These are phyloP conservation scores for Dissophora ornata DNA, from an alignment of 192 early-diverging fungal genomes.

Conservation along the genomic window DNA sequence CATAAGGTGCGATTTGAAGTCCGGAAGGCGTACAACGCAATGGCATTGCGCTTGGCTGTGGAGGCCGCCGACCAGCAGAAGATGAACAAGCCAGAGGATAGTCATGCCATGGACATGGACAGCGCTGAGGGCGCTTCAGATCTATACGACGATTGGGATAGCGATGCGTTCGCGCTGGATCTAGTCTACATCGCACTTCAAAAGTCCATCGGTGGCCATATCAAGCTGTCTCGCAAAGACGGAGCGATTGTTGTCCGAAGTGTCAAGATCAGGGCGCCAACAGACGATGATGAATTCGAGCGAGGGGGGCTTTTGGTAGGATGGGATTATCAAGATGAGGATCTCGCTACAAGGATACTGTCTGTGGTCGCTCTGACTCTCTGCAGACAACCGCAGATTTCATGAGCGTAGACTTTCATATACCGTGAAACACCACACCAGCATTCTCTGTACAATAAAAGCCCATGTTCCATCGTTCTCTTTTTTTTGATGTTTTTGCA, in stretches of 20 bases:
- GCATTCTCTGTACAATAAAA: constrained; percentile 1
- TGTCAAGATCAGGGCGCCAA: constrained; percentile 43
- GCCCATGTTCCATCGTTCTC: not conserved
- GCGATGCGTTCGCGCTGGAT: constrained; percentile 44
- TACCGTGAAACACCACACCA: no score
- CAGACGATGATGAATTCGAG: constrained; percentile 32
- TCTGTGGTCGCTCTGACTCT: constrained; percentile 57
- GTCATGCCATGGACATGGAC: constrained; percentile 9
- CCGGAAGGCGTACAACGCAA: constrained; percentile 50
- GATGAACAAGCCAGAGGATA: not conserved
- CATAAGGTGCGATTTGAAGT: constrained; percentile 55
- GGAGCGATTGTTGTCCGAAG: constrained; percentile 27
- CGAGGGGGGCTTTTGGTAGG: constrained; percentile 58
- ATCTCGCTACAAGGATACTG: constrained; percentile 69
- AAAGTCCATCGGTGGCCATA: constrained; percentile 41
- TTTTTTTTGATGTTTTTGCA: not conserved
- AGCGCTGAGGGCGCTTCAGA: not conserved
- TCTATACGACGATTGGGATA: constrained; percentile 29
- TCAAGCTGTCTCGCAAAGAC: constrained; percentile 21
- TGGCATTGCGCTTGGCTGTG: constrained; percentile 24
- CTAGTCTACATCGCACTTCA: constrained; percentile 47
- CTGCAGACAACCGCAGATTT: constrained; percentile 18
- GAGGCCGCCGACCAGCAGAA: constrained; percentile 27
- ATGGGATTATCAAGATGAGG: constrained; percentile 77
- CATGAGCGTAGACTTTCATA: not conserved